Percentiles rank a stretch among this genome's conserved stretches.
phyloP scores from a whole-genome alignment of 345 rosid genomes.

The Eucalyptus guilfoylei region DNA sequence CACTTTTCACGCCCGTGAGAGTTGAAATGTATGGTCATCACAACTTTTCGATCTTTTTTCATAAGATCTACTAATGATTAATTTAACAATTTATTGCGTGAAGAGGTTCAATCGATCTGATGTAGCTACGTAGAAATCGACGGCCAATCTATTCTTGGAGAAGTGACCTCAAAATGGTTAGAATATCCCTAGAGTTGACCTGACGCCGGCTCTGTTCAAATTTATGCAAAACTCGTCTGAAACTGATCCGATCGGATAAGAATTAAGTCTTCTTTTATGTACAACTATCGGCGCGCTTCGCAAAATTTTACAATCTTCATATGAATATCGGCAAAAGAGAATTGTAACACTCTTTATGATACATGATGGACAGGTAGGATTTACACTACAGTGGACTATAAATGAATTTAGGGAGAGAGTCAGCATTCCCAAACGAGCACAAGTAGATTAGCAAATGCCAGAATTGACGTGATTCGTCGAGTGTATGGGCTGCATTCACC shows the following conservation, averaged over 20 bases:
- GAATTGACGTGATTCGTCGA: background rate
- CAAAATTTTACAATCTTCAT: background rate
- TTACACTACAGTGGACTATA: background rate
- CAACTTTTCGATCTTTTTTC: background rate
- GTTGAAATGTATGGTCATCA: background rate
- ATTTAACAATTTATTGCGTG: background rate
- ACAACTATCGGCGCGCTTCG: background rate
- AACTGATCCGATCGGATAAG: background rate
- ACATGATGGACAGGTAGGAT: background rate
- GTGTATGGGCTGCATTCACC: background rate
- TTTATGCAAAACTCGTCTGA: background rate
- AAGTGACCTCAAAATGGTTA: background rate
- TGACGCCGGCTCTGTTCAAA: background rate
- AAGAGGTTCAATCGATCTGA: background rate
- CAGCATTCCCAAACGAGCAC: background rate
- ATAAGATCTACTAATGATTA: background rate
- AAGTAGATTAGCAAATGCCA: background rate
- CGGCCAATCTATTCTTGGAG: background rate
- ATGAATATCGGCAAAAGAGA: background rate
- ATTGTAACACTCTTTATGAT: background rate
- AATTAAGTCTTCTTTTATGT: background rate
- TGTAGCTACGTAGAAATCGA: background rate
- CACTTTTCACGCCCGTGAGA: background rate
- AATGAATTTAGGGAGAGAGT: background rate
- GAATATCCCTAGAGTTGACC: background rate